Conservation (phyloP, 2,329 filamentous ascomycete species). For the Sporothrix variecibatus region DNA sequence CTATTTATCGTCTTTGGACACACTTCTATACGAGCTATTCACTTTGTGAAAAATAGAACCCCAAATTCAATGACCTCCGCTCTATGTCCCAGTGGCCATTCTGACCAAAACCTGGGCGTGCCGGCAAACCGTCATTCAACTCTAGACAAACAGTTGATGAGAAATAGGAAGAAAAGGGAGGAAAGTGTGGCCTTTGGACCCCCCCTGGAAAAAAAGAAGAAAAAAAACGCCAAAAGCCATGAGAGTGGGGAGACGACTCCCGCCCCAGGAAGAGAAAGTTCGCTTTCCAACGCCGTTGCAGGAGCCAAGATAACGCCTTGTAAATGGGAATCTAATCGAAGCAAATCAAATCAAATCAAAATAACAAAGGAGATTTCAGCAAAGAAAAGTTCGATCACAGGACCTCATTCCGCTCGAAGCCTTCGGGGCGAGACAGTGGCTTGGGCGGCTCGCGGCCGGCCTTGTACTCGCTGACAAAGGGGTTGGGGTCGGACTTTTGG, state of each 20-base stretch:
- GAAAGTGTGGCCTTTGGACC: background rate
- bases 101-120: background rate
- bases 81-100: background rate
- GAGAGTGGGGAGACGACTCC: conserved; percentile 12
- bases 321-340: background rate
- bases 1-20: background rate
- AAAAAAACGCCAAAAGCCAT: background rate
- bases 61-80: background rate
- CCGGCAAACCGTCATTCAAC: background rate
- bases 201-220: background rate
- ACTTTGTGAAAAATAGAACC: background rate
- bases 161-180: background rate
- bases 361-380: background rate
- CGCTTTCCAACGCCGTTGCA: conserved; percentile 5
- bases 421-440: conserved; percentile 63
- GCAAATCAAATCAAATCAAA: no score
- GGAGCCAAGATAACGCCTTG: conserved; percentile 12
- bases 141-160: background rate
- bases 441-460: conserved; percentile 67
- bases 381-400: conserved; percentile 42
- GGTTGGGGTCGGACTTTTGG: conserved; percentile 85
- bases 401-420: conserved; percentile 83
- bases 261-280: background rate
- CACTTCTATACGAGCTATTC: background rate
- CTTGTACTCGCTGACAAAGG: conserved; percentile 83